Evolutionary conservation across 192 early-diverging fungal species (phyloP).

Genomic region (Podila horticola): DNA sequence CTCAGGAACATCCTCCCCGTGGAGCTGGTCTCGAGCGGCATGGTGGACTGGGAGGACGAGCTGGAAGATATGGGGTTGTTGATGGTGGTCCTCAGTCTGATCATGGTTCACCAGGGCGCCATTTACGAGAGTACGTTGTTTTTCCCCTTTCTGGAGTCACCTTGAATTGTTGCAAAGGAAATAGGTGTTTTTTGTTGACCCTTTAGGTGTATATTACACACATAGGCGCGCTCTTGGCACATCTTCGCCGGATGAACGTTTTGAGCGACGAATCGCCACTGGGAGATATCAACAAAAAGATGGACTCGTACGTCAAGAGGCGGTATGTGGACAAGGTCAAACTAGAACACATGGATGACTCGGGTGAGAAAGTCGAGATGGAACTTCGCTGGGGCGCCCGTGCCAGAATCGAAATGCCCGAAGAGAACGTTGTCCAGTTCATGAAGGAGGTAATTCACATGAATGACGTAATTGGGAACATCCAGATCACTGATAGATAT

Average conservation of each 20-base stretch:
- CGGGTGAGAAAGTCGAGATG: constrained; percentile 46
- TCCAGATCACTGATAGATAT: background rate
- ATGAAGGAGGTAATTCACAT: constrained; percentile 57
- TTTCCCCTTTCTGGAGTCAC: background rate
- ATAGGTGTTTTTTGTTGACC: background rate
- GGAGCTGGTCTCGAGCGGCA: constrained; percentile 25
- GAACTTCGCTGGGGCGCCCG: constrained; percentile 70
- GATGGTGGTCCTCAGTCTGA: constrained; percentile 65
- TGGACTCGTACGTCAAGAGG: constrained; percentile 58
- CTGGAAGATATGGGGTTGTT: constrained; percentile 61
- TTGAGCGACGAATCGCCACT: constrained; percentile 28
- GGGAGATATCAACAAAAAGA: constrained; percentile 46
- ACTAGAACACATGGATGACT: constrained; percentile 34
- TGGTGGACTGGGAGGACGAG: constrained; percentile 55
- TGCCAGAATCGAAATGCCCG: constrained; percentile 66
- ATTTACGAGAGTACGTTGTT: constrained; percentile 55
- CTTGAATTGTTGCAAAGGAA: background rate
- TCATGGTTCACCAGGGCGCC: constrained; percentile 63
- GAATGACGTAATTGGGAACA: background rate
- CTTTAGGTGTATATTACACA: background rate
- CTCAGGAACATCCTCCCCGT: constrained; percentile 55
- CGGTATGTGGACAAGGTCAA: constrained; percentile 62
- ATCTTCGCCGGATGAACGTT: constrained; percentile 44
- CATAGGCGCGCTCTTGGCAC: constrained; percentile 42
- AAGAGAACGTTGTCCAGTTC: constrained; percentile 63